Evolutionary conservation across 305 asterid species (phyloP), one percentile per base, ranked within the genome.

Genomic region (Striga hermonthica): DNA sequence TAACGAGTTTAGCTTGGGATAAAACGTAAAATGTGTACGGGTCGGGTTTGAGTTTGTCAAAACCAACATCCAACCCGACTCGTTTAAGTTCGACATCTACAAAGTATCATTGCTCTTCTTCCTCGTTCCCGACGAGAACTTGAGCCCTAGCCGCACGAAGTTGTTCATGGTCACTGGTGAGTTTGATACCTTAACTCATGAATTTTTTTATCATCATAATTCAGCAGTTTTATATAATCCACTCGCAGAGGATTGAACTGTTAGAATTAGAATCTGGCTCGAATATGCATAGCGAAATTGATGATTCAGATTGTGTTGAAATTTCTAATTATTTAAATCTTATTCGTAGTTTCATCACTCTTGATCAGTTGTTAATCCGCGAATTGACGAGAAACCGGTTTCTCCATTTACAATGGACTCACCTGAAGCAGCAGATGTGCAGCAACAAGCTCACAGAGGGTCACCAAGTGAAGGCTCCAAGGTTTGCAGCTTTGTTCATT

Each of bases 401-500:
- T 65, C 82, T 64, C 81, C 81, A 41, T 71, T 74, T 43, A 75
- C 49, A 52, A 75, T 14, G 13, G 81, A 77, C 59, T 82, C 83
- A 39, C 79, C 75, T 15, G 82, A 75, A 58, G 62, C 64, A 37
- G 72, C 70, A 35, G 82, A 40, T 8, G 14, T 62, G 70, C 77
- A 62, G 63, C 76, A 77, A 57, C 73, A 76, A 58, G 77, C 72
- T 69, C 80, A 60, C 68, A 79, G 64, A 49, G 75, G 63, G 6
- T 73, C 81, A 12, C 70, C 84, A 38, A 75, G 67, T 64, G 63
- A 75, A 6, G 81, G 78, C 60, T 75, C 87, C 72, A 82, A 80
- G 87, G 87, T 82, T 28, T 43, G 77, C 68, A 56, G 55, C 71
- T 37, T 34, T 67, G 31, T 22, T 22, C 28, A 50, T 47, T 45